These are phyloP conservation scores for Chaetoscypha palmicola DNA, from an alignment of 2,329 filamentous ascomycete genomes.

Conservation along the genomic window DNA sequence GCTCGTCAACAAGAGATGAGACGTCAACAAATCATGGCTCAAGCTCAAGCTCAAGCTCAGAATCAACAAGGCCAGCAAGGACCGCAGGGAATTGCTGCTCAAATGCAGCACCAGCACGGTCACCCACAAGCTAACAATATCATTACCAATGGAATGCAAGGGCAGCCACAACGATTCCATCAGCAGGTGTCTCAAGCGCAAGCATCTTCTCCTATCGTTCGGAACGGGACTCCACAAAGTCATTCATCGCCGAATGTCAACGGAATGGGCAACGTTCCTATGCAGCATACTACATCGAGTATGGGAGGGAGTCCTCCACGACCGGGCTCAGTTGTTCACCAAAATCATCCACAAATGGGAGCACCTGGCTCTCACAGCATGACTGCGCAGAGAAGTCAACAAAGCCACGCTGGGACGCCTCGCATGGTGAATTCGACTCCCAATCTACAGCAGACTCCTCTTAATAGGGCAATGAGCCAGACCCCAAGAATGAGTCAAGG, in stretches of 20 bases:
- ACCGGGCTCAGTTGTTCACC: slow-evolving; percentile 58
- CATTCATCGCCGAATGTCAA: slow-evolving; percentile 61
- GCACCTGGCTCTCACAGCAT: slow-evolving; percentile 56
- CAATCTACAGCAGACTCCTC: slow-evolving; percentile 55
- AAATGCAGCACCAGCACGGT: slow-evolving; percentile 37
- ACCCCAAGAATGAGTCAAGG: slow-evolving; percentile 58
- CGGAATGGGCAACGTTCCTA: slow-evolving; percentile 39
- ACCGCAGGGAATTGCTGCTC: slow-evolving; percentile 27
- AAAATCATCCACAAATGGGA: slow-evolving; percentile 47
- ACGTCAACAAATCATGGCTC: background rate
- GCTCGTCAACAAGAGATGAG: slow-evolving; percentile 21
- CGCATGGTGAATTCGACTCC: slow-evolving; percentile 55
- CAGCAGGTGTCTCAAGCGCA: slow-evolving; percentile 53
- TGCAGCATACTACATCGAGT: slow-evolving; percentile 60
- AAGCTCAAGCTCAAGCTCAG: slow-evolving; percentile 18
- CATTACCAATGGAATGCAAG: slow-evolving; percentile 34
- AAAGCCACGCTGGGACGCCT: slow-evolving; percentile 60
- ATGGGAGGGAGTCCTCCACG: slow-evolving; percentile 63
- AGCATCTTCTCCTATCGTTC: slow-evolving; percentile 60
- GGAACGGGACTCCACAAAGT: slow-evolving; percentile 57
- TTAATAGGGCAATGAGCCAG: slow-evolving; percentile 44
- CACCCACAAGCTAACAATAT: slow-evolving; percentile 39
- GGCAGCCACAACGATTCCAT: slow-evolving; percentile 31
- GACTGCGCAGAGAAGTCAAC: slow-evolving; percentile 58
- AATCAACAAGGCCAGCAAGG: slow-evolving; percentile 31